phyloP scores from a whole-genome alignment of 2,329 filamentous ascomycete genomes.

The Fusarium setosum region DNA sequence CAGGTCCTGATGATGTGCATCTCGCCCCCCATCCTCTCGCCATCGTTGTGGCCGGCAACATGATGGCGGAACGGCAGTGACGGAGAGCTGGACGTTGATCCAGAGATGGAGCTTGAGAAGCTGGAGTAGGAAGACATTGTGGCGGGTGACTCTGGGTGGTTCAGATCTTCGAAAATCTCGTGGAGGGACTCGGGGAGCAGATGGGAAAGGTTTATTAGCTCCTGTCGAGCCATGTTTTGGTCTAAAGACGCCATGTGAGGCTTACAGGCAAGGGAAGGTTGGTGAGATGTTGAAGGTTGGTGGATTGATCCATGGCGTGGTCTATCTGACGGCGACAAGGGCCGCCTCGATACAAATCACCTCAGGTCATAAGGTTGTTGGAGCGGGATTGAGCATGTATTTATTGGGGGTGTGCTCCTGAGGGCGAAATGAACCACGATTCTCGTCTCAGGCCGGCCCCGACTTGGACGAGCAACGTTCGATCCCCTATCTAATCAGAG shows the following conservation, averaged over 20 bases:
- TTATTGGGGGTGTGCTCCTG: conserved; percentile 29
- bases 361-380: conserved; percentile 40
- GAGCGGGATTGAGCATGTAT: conserved; percentile 44
- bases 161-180: not conserved
- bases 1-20: conserved; percentile 40
- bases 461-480: conserved; percentile 31
- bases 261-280: conserved; percentile 11
- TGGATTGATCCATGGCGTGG: conserved; percentile 42
- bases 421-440: conserved; percentile 24
- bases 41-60: conserved; percentile 10
- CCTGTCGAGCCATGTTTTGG: conserved; percentile 4
- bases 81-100: conserved; percentile 39
- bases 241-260: not conserved
- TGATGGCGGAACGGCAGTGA: conserved; percentile 24
- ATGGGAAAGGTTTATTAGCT: not conserved
- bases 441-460: conserved; percentile 35
- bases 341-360: conserved; percentile 37
- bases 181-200: not conserved
- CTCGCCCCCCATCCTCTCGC: conserved; percentile 31
- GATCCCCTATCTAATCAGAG: conserved; percentile 28
- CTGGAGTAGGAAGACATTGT: conserved; percentile 37
- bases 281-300: conserved; percentile 9
- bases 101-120: conserved; percentile 29
- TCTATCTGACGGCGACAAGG: conserved; percentile 35
- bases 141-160: not conserved